phyloP scores from a whole-genome alignment of 2,329 filamentous ascomycete genomes.

The Cladosporium halotolerans region DNA sequence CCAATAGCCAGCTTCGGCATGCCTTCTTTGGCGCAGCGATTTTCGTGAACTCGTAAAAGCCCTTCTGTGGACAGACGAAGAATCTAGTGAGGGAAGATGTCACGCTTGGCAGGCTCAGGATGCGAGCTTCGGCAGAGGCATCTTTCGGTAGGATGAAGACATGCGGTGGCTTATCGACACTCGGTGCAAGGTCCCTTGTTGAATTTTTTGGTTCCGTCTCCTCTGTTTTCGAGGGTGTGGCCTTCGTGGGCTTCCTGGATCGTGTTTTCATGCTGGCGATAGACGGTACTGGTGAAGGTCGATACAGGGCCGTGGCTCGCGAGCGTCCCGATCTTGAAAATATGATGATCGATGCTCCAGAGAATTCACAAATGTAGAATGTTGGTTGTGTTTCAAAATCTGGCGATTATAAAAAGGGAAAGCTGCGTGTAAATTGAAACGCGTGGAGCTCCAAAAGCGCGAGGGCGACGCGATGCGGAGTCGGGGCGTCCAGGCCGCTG shows the following conservation, averaged over 20 bases:
- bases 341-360: too few relatives aligned
- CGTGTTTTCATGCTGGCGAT: constrained; percentile 25
- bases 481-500: background rate
- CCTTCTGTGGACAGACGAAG: constrained; percentile 52
- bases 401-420: too few relatives aligned
- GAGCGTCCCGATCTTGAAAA: too few relatives aligned
- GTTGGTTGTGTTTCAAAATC: too few relatives aligned
- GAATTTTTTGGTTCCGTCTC: constrained; percentile 6
- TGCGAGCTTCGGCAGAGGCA: constrained; percentile 46
- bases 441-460: too few relatives aligned
- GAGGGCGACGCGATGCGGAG: background rate
- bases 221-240: constrained; percentile 11
- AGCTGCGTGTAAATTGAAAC: too few relatives aligned
- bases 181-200: constrained; percentile 26
- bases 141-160: constrained; percentile 53
- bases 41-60: constrained; percentile 57
- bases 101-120: constrained; percentile 50
- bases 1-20: constrained; percentile 52
- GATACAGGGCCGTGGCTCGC: background rate
- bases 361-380: too few relatives aligned
- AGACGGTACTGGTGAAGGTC: background rate
- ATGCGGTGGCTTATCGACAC: constrained; percentile 41
- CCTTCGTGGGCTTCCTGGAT: constrained; percentile 21
- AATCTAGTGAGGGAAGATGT: constrained; percentile 46
- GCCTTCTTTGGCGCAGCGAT: constrained; percentile 46